Conservation (phyloP, 2,329 filamentous ascomycete species). For the Talaromyces atroroseus region DNA sequence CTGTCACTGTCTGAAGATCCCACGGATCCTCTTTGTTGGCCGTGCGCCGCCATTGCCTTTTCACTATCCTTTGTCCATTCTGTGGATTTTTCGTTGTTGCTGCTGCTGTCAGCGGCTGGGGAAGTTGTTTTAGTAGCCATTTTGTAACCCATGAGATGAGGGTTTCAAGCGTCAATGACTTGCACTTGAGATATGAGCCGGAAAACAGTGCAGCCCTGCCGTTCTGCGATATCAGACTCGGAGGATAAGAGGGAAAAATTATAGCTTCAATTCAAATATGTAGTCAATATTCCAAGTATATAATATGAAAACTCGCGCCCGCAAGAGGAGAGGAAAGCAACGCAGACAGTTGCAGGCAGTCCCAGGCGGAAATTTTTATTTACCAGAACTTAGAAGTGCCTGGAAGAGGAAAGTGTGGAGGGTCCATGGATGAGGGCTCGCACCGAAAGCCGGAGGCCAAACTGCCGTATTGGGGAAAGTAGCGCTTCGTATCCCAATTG, state of each 20-base stretch:
- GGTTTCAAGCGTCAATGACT: background rate
- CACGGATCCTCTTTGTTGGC: slow-evolving; percentile 3
- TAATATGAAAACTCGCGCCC: background rate
- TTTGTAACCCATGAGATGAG: background rate
- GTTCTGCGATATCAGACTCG: background rate
- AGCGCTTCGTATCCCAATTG: background rate
- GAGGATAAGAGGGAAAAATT: background rate
- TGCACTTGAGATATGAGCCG: background rate
- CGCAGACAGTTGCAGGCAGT: background rate
- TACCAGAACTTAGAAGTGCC: background rate
- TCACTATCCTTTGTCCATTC: background rate
- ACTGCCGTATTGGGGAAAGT: background rate
- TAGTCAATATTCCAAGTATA: background rate
- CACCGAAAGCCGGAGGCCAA: background rate
- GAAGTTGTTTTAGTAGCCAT: background rate
- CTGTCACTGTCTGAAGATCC: slow-evolving; percentile 10
- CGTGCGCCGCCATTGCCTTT: background rate
- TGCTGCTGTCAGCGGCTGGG: background rate
- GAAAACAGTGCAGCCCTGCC: background rate
- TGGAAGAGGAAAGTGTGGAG: background rate
- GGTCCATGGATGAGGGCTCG: background rate
- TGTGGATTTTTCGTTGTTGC: background rate
- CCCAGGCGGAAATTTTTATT: background rate
- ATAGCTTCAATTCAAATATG: background rate
- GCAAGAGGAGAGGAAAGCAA: background rate